A percentile compares a stretch with the other conserved stretches of the same genome.
phyloP scores from a whole-genome alignment of 2,329 filamentous ascomycete species.

The Sporothrix luriei region DNA sequence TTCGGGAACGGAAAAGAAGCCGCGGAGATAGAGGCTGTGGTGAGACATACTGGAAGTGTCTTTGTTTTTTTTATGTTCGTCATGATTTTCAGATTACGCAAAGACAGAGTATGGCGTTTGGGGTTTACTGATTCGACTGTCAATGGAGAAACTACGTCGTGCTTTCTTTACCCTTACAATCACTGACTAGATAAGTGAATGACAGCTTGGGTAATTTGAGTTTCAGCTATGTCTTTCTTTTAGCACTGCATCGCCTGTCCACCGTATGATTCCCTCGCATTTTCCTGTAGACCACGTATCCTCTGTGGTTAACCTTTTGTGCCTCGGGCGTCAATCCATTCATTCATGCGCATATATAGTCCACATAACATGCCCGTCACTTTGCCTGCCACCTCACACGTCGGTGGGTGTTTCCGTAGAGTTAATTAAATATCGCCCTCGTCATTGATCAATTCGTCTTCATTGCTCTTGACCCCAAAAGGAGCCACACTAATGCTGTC shows the following conservation, averaged over 20 bases:
- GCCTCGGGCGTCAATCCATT: background rate
- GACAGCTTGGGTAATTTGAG: background rate
- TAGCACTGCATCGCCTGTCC: background rate
- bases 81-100: background rate
- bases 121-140: background rate
- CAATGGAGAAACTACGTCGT: background rate
- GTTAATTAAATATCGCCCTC: background rate
- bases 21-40: slow-evolving; percentile 41
- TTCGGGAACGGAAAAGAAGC: slow-evolving; percentile 53
- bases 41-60: too few species aligned
- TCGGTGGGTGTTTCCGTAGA: background rate
- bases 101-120: slow-evolving; percentile 10
- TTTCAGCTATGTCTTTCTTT: background rate
- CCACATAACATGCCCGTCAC: background rate
- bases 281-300: background rate
- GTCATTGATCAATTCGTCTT: background rate
- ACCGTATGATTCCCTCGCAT: background rate
- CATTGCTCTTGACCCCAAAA: background rate
- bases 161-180: background rate
- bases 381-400: background rate
- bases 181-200: background rate
- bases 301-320: background rate
- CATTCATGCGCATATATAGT: background rate
- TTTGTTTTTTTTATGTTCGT: background rate
- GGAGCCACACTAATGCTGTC: background rate